Conservation (phyloP, 2,329 filamentous ascomycete species). For the Monilinia aucupariae region DNA sequence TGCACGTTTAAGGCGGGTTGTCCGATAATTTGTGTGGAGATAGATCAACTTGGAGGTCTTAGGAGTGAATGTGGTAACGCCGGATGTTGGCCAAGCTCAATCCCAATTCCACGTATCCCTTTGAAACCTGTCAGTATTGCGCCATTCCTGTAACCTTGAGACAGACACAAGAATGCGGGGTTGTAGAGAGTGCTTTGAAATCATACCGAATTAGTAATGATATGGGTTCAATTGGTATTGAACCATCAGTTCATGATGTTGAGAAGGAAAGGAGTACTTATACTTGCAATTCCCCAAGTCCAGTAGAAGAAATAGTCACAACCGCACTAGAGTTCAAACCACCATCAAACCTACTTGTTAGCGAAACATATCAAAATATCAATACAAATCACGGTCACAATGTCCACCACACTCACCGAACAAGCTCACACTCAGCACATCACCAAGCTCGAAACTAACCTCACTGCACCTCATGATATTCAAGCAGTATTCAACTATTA, state of each 20-base stretch:
- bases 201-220: slow-evolving; percentile 13
- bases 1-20: neutral
- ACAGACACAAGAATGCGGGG: neutral
- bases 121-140: slow-evolving; percentile 2
- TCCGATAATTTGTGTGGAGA: neutral
- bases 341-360: neutral
- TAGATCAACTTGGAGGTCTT: neutral
- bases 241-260: neutral
- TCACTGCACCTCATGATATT: slow-evolving; percentile 18
- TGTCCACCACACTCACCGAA: slow-evolving; percentile 13
- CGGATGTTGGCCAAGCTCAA: neutral
- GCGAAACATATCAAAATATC: neutral
- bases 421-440: slow-evolving; percentile 1
- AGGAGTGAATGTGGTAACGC: neutral
- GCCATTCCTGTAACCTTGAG: neutral
- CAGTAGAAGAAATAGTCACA: neutral
- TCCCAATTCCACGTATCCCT: too few relatives aligned
- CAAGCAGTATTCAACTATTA: slow-evolving; percentile 21
- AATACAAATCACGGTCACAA: neutral
- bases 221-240: neutral
- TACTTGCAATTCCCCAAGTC: neutral
- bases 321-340: neutral
- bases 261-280: neutral
- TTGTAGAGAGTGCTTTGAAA: slow-evolving; percentile 10
- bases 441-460: neutral